Percentiles rank a stretch among this genome's conserved stretches.
These are phyloP conservation scores for Globisporangium canariense DNA, from an alignment of 352 stramenopile species.

Conservation along the genomic window DNA sequence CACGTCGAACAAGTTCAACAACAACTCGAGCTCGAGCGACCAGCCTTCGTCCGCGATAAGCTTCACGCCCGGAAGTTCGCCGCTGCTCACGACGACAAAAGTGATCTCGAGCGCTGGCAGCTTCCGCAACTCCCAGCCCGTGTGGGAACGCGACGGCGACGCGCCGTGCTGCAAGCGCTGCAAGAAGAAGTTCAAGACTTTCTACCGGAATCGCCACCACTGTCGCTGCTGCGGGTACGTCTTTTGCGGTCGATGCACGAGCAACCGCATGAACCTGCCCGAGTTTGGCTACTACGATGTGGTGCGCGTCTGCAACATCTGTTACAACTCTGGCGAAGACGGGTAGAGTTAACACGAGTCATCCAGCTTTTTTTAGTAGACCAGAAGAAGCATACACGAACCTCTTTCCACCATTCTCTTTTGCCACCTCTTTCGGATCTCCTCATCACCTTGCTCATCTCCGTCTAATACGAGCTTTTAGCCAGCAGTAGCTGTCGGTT, in stretches of 20 bases:
- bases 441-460: neutral
- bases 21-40: slow-evolving; percentile 7
- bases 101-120: slow-evolving; percentile 54
- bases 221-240: slow-evolving; percentile 85
- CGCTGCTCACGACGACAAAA: slow-evolving; percentile 60
- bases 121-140: slow-evolving; percentile 72
- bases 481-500: slow-evolving; percentile 41
- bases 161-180: slow-evolving; percentile 83
- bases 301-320: slow-evolving; percentile 75
- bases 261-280: slow-evolving; percentile 80
- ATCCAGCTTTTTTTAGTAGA: neutral
- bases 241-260: slow-evolving; percentile 78
- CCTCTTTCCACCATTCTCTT: neutral
- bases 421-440: neutral
- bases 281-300: slow-evolving; percentile 88
- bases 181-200: slow-evolving; percentile 88
- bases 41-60: slow-evolving; percentile 29
- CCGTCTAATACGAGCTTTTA: slow-evolving; percentile 4
- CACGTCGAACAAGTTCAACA: slow-evolving; percentile 14
- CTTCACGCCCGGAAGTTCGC: slow-evolving; percentile 60
- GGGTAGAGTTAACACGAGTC: slow-evolving; percentile 16
- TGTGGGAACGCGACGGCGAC: slow-evolving; percentile 83
- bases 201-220: slow-evolving; percentile 79
- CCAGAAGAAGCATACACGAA: neutral
- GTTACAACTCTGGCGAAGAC: slow-evolving; percentile 79